Percentiles rank a stretch among this genome's conserved stretches.
phyloP scores from a whole-genome alignment of 495 filamentous ascomycete species.

The Penicillium psychrofluorescens region DNA sequence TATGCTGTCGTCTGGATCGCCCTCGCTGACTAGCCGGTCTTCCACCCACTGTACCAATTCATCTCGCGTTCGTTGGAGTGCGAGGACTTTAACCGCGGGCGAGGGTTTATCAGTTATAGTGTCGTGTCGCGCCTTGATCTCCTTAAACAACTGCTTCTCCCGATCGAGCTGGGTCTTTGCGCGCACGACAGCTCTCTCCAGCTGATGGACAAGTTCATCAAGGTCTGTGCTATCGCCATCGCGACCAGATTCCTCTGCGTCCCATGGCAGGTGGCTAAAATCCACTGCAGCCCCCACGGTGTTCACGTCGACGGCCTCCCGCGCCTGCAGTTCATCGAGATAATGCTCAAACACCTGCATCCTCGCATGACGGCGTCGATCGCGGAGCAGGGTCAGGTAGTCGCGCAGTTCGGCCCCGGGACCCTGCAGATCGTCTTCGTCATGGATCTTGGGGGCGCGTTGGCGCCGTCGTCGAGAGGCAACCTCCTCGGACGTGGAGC shows the following conservation, averaged over 20 bases:
- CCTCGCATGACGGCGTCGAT: constrained; percentile 46
- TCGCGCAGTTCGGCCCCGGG: constrained; percentile 34
- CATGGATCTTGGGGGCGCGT: neutral
- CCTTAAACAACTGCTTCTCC: constrained; percentile 55
- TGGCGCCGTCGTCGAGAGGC: constrained; percentile 8
- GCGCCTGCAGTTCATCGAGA: constrained; percentile 24
- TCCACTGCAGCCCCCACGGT: constrained; percentile 40
- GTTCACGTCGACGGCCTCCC: constrained; percentile 37
- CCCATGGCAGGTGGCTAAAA: constrained; percentile 29
- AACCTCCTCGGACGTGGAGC: constrained; percentile 22
- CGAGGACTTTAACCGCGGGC: constrained; percentile 32
- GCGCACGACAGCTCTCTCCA: constrained; percentile 59
- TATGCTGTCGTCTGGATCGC: constrained; percentile 29
- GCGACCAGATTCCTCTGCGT: constrained; percentile 2
- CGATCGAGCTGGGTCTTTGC: constrained; percentile 53
- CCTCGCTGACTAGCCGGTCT: constrained; percentile 50
- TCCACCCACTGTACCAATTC: constrained; percentile 70
- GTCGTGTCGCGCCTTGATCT: constrained; percentile 37
- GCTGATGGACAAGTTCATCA: constrained; percentile 47
- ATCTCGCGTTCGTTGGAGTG: constrained; percentile 49
- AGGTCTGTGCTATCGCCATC: constrained; percentile 17
- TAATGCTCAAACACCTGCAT: constrained; percentile 48
- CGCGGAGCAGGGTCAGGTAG: constrained; percentile 48
- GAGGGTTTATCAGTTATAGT: neutral
- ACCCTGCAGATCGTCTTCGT: constrained; percentile 16